These are phyloP conservation scores for Boletus fagicola DNA, from an alignment of 768 basidiomycete species.

Conservation along the genomic window DNA sequence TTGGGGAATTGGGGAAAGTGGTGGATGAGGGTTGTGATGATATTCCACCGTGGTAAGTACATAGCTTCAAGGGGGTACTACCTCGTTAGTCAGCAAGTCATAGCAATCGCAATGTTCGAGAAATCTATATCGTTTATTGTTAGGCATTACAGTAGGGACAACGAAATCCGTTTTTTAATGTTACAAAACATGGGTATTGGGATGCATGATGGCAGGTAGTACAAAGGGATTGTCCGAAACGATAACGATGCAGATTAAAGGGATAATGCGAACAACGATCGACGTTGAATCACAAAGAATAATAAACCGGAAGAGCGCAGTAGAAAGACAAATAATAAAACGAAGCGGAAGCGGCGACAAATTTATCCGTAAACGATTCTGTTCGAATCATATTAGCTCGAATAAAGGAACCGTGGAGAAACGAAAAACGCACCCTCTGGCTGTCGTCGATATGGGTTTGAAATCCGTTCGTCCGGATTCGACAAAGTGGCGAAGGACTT, in stretches of 20 bases:
- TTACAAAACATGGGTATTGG: slow-evolving; percentile 27
- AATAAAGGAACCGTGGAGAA: not conserved
- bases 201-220: slow-evolving; percentile 24
- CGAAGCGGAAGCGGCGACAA: not conserved
- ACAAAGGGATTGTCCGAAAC: slow-evolving; percentile 26
- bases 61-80: too few relatives aligned
- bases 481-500: slow-evolving; percentile 68
- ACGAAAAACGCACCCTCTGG: slow-evolving; percentile 59
- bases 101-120: not conserved
- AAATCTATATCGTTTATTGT: slow-evolving; percentile 17
- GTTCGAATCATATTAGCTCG: slow-evolving; percentile 8
- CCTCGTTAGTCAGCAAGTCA: slow-evolving; percentile 21
- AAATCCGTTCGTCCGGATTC: slow-evolving; percentile 73
- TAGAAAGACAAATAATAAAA: slow-evolving; percentile 8
- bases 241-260: slow-evolving; percentile 25
- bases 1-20: too few relatives aligned
- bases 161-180: slow-evolving; percentile 13
- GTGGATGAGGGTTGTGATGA: not conserved
- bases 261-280: slow-evolving; percentile 29
- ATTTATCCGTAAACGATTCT: slow-evolving; percentile 46
- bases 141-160: slow-evolving; percentile 19
- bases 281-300: slow-evolving; percentile 19
- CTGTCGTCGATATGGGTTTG: slow-evolving; percentile 76
- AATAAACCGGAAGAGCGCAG: not conserved
- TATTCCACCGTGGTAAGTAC: not conserved